phyloP scores from a whole-genome alignment of 1,139 yeast genomes.

The Citeromyces hawaiiensis region DNA sequence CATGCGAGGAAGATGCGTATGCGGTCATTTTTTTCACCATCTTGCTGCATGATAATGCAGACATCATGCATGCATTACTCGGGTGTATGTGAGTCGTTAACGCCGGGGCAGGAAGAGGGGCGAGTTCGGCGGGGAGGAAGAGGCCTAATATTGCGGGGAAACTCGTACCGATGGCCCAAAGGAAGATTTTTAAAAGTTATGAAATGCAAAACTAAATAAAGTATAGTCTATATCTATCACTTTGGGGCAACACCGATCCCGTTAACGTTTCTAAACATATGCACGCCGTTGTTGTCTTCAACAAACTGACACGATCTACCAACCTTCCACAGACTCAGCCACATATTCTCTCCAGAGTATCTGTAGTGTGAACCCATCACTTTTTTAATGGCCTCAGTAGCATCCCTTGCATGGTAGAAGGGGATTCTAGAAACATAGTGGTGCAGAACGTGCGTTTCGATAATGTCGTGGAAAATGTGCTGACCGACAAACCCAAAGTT shows the following conservation, averaged over 20 bases:
- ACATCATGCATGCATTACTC: not conserved
- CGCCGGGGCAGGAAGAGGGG: not conserved
- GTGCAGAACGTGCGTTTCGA: slow-evolving; percentile 83
- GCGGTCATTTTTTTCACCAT: not conserved
- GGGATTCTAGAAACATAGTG: slow-evolving; percentile 81
- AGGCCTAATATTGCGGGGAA: too few relatives aligned
- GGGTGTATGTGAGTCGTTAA: not conserved
- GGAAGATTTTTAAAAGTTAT: too few relatives aligned
- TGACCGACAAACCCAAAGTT: slow-evolving; percentile 74
- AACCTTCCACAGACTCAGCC: slow-evolving; percentile 57
- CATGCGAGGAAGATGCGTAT: not conserved
- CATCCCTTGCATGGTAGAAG: slow-evolving; percentile 75
- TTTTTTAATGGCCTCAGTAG: slow-evolving; percentile 62
- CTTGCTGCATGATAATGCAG: not conserved
- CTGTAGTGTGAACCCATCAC: slow-evolving; percentile 77
- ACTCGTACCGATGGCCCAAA: too few relatives aligned
- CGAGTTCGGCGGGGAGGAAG: not conserved
- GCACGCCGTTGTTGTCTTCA: slow-evolving; percentile 67
- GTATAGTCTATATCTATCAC: not conserved
- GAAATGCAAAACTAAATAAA: too few relatives aligned
- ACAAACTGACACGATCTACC: slow-evolving; percentile 71
- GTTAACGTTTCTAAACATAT: slow-evolving; percentile 69
- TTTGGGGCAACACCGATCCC: slow-evolving; percentile 24
- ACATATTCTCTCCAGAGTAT: slow-evolving; percentile 57
- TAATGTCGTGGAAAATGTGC: slow-evolving; percentile 75